Conservation (phyloP, 2,329 filamentous ascomycete genomes). For the Neofusicoccum sp. region DNA sequence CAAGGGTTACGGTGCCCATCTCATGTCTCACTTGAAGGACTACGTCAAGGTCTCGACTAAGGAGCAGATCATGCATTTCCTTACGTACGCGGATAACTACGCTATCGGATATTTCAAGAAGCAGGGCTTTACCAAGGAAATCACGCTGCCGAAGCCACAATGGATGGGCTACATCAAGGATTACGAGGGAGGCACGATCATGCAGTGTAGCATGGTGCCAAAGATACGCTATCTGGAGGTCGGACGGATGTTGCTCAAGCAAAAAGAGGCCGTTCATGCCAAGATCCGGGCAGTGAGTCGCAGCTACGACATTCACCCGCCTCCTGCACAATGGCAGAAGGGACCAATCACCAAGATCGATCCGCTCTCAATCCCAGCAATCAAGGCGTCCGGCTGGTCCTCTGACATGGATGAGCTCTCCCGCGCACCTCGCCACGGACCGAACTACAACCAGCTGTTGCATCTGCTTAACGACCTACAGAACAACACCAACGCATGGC, state of each 20-base stretch:
- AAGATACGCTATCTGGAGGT: slow-evolving; percentile 91
- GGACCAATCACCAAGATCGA: slow-evolving; percentile 67
- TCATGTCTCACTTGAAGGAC: slow-evolving; percentile 97
- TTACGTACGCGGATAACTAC: slow-evolving; percentile 98
- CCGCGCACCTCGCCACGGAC: slow-evolving; percentile 89
- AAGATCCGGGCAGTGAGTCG: slow-evolving; percentile 92
- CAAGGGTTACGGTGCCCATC: slow-evolving; percentile 94
- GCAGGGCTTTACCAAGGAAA: slow-evolving; percentile 98
- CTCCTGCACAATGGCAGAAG: slow-evolving; percentile 77
- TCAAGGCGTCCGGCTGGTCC: slow-evolving; percentile 89
- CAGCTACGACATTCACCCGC: slow-evolving; percentile 80
- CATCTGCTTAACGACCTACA: slow-evolving; percentile 93
- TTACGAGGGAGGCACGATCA: slow-evolving; percentile 97
- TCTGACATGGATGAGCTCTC: slow-evolving; percentile 97
- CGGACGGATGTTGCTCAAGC: slow-evolving; percentile 91
- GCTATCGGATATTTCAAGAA: slow-evolving; percentile 99
- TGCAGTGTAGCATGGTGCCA: slow-evolving; percentile 98
- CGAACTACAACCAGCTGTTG: slow-evolving; percentile 91
- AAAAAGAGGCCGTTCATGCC: slow-evolving; percentile 90
- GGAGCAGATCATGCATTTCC: slow-evolving; percentile 82
- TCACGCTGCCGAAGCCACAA: slow-evolving; percentile 80
- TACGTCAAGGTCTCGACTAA: slow-evolving; percentile 96
- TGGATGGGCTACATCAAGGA: slow-evolving; percentile 99
- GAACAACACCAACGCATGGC: slow-evolving; percentile 91
- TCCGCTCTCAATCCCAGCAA: slow-evolving; percentile 80